Evolutionary conservation across 2,329 filamentous ascomycete genomes (phyloP).

Genomic region (Emergomyces pasteurianus): DNA sequence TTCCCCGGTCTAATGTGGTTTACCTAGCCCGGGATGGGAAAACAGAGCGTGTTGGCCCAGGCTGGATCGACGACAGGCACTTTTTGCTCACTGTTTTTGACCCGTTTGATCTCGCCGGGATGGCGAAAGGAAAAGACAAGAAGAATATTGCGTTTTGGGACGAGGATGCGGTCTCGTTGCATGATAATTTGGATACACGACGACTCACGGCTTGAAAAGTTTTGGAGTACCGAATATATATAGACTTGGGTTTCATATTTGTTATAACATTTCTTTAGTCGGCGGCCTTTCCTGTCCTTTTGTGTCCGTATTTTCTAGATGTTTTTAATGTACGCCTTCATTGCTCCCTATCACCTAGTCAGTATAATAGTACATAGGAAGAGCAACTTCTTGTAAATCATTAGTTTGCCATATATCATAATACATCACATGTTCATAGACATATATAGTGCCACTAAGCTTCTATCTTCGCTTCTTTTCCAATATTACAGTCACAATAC

Average conservation of each 20-base stretch:
- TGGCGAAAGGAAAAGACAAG: constrained; percentile 25
- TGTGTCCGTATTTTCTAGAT: background rate
- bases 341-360: too few species aligned
- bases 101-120: constrained; percentile 31
- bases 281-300: background rate
- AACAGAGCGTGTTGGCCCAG: constrained; percentile 40
- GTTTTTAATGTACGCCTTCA: background rate
- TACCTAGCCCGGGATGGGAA: constrained; percentile 41
- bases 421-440: too few species aligned
- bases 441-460: too few species aligned
- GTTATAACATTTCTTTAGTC: too few species aligned
- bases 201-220: background rate
- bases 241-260: background rate
- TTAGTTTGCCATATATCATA: too few species aligned
- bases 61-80: constrained; percentile 36
- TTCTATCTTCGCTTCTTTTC: too few species aligned
- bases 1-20: constrained; percentile 39
- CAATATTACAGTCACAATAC: too few species aligned
- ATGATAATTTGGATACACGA: background rate
- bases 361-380: too few species aligned
- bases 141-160: constrained; percentile 33
- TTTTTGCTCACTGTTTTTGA: constrained; percentile 34
- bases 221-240: background rate
- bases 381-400: too few species aligned
- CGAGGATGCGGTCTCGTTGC: constrained; percentile 1